Evolutionary conservation across 108 stramenopile species (phyloP).

Genomic region (Epithemia pelagica): DNA sequence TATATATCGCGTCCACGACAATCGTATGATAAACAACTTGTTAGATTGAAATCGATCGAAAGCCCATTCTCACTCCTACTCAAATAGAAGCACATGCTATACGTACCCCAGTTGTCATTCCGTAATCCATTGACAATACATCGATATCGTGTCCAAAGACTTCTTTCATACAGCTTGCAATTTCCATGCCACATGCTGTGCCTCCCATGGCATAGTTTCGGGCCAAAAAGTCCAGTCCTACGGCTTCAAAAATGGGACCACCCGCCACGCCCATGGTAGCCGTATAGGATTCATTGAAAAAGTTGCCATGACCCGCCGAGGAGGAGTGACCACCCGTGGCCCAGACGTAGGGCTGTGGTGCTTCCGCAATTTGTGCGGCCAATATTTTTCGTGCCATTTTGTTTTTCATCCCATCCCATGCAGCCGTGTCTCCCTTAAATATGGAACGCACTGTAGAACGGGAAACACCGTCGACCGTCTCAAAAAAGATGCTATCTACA

Average conservation of each 20-base stretch:
- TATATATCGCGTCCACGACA: no score
- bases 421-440: no score
- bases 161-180: slow-evolving; percentile 50
- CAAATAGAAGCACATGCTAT: no score
- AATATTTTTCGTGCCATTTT: no score
- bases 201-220: slow-evolving; percentile 77
- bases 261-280: slow-evolving; percentile 46
- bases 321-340: slow-evolving; percentile 70
- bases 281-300: slow-evolving; percentile 59
- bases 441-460: no score
- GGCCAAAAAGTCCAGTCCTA: slow-evolving; percentile 58
- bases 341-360: slow-evolving; percentile 60
- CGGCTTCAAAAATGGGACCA: slow-evolving; percentile 34
- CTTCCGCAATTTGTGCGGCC: no score
- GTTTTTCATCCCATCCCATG: no score
- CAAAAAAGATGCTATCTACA: no score
- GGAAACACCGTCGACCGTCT: no score
- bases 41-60: no score
- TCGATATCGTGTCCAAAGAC: slow-evolving; percentile 63
- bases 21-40: no score
- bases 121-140: slow-evolving; percentile 53
- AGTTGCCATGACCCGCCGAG: slow-evolving; percentile 77
- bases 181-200: slow-evolving; percentile 19
- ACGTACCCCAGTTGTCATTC: slow-evolving; percentile 45
- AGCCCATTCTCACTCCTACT: no score